phyloP scores from a whole-genome alignment of 2,329 filamentous ascomycete species.

The Paraphaeosphaeria sporulosa region DNA sequence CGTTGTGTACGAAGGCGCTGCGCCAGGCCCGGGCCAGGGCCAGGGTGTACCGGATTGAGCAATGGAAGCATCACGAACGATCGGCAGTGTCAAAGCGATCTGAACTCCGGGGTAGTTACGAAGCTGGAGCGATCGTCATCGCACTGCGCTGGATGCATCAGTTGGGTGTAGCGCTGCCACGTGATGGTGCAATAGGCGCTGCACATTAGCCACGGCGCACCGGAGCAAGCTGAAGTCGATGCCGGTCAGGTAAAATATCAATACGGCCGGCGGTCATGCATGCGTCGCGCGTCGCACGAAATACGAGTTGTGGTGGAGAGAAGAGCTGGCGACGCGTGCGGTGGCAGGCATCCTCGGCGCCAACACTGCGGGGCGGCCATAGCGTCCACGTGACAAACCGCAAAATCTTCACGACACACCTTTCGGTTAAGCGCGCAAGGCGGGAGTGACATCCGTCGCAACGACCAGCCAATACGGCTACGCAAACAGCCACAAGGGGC shows the following conservation, averaged over 20 bases:
- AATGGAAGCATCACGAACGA: conserved; percentile 14
- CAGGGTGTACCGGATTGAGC: conserved; percentile 1
- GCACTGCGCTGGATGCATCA: conserved; percentile 6
- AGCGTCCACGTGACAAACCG: conserved; percentile 7
- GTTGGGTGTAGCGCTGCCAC: conserved; percentile 1
- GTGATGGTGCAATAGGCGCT: conserved; percentile 6
- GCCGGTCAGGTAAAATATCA: conserved; percentile 10
- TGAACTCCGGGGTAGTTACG: conserved; percentile 2
- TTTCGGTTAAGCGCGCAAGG: background rate
- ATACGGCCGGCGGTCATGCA: conserved; percentile 20
- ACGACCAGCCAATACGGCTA: background rate
- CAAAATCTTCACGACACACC: background rate
- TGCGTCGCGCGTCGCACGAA: conserved; percentile 18
- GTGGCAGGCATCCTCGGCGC: no score
- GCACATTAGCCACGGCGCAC: conserved; percentile 11
- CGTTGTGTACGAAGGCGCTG: conserved; percentile 17
- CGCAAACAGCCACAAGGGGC: background rate
- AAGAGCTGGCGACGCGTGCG: conserved; percentile 5
- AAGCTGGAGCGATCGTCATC: conserved; percentile 12
- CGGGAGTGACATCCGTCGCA: background rate
- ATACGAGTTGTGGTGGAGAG: conserved; percentile 12
- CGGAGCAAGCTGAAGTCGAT: conserved; percentile 6
- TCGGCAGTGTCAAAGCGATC: conserved; percentile 9
- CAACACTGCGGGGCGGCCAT: conserved; percentile 1
- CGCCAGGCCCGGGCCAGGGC: conserved; percentile 14